Evolutionary conservation across 768 basidiomycete species (phyloP).

Genomic region (Russula griseocarnosa): DNA sequence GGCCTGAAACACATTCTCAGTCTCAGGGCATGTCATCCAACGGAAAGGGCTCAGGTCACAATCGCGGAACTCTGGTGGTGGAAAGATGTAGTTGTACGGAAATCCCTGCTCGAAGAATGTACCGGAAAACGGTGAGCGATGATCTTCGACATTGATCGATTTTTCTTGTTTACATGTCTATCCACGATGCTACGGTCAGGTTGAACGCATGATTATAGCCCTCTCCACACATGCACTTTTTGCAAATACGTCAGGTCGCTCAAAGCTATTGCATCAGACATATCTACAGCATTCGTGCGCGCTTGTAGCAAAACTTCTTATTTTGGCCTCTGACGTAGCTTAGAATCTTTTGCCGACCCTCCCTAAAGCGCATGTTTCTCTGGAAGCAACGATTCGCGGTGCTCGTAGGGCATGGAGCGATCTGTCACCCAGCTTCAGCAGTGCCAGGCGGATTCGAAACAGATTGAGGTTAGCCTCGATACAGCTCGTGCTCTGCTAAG

Average conservation of each 20-base stretch:
- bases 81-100: constrained; percentile 53
- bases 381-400: constrained; percentile 35
- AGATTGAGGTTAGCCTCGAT: constrained; percentile 29
- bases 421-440: constrained; percentile 37
- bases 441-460: constrained; percentile 36
- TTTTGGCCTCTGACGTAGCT: constrained; percentile 20
- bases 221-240: constrained; percentile 50
- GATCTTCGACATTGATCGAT: constrained; percentile 6
- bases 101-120: constrained; percentile 54
- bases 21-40: constrained; percentile 27
- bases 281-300: constrained; percentile 14
- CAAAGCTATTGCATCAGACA: constrained; percentile 18
- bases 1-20: constrained; percentile 31
- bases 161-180: constrained; percentile 3
- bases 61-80: constrained; percentile 49
- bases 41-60: constrained; percentile 20
- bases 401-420: constrained; percentile 38
- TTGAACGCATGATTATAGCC: constrained; percentile 48
- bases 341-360: constrained; percentile 34
- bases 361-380: constrained; percentile 36
- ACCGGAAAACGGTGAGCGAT: constrained; percentile 44
- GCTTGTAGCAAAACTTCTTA: neutral
- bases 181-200: constrained; percentile 34
- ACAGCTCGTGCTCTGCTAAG: constrained; percentile 2
- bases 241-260: constrained; percentile 32